Conservation (phyloP, 495 filamentous ascomycete genomes). For the Lasiosphaeria miniovina region DNA sequence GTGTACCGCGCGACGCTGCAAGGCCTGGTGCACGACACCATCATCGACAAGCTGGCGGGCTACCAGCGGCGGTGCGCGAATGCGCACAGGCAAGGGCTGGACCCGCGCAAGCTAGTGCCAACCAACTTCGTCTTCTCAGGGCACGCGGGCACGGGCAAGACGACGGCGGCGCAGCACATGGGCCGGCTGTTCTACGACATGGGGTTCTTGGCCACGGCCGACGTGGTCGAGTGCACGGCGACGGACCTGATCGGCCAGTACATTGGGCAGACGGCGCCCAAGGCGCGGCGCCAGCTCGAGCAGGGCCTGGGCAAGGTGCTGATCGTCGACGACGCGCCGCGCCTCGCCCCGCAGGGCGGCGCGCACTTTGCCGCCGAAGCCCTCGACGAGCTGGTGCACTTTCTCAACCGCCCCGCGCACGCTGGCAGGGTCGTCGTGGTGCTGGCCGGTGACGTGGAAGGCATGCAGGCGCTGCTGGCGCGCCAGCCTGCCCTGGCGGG, state of each 20-base stretch:
- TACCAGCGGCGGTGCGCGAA: conserved; percentile 55
- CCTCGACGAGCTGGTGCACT: conserved; percentile 70
- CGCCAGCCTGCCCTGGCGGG: conserved; percentile 57
- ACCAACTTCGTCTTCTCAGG: conserved; percentile 57
- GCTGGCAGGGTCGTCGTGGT: conserved; percentile 67
- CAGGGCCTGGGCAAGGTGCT: conserved; percentile 60
- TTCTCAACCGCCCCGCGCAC: conserved; percentile 61
- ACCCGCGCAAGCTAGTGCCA: conserved; percentile 42
- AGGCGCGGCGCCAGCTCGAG: conserved; percentile 56
- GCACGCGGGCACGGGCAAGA: conserved; percentile 64
- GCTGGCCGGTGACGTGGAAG: conserved; percentile 67
- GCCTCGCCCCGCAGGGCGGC: conserved; percentile 47
- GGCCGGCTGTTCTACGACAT: conserved; percentile 72
- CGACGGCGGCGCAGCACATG: conserved; percentile 67
- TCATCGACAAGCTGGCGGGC: conserved; percentile 58
- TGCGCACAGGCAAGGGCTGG: conserved; percentile 54
- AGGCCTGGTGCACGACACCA: conserved; percentile 34
- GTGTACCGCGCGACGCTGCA: not conserved
- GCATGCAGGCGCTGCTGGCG: conserved; percentile 68
- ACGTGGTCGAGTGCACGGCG: conserved; percentile 59
- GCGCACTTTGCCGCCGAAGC: conserved; percentile 62
- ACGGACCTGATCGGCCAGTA: conserved; percentile 61
- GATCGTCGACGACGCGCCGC: conserved; percentile 68
- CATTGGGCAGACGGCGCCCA: conserved; percentile 62
- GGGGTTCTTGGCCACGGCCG: conserved; percentile 54